Evolutionary conservation across 2,329 filamentous ascomycete species (phyloP), one percentile per base, ranked within the genome.

Genomic region (Boeremia lycopersici): DNA sequence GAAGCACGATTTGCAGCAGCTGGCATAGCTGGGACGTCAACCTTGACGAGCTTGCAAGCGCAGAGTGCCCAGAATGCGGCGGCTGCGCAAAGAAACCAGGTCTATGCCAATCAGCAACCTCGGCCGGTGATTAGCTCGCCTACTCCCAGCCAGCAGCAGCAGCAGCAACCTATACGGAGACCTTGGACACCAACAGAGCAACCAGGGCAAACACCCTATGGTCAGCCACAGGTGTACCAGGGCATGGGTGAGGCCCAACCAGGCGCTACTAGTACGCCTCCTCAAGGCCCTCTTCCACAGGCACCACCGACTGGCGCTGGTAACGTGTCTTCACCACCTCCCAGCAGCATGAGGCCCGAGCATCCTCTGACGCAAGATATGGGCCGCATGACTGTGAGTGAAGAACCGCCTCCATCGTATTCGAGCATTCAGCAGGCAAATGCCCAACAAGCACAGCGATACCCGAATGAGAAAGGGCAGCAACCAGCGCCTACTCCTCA

Each of bases 171-270:
- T 29, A 72, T 77, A 33, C 71, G 82, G 25, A 84, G 93, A 42
- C 93, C 93, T 28, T 98, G 93, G 95, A 98, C 93, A 9, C 95
- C 95, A 0, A 98, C 95, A 3, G 95, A 99, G 73, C 84, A 87
- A 53, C 92, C 93, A 1, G 92, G 91, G 29, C 88, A 88, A 58
- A 89, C 92, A 47, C 91, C 91, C 5, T 91, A 96, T 77, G 93
- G 93, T 0, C 92, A 92, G 28, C 92, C 93, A 0, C 92, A 90
- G 0, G 89, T 96, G 1, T 98, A 97, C 65, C 93, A 97, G 76
- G 95, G 95, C 6, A 84, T 86, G 47, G 88, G 88, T 61, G 87
- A 90, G 57, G 86, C 93, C 8, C 45, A 49, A 11, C 45, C 52
- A 15, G 64, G 63, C 23, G 62, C 53, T 72, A 77, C 48, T 67